Percentiles rank a stretch among this genome's conserved stretches.
These are phyloP conservation scores for Phytophthora syringae DNA, from an alignment of 352 stramenopile genomes.

Conservation along the genomic window DNA sequence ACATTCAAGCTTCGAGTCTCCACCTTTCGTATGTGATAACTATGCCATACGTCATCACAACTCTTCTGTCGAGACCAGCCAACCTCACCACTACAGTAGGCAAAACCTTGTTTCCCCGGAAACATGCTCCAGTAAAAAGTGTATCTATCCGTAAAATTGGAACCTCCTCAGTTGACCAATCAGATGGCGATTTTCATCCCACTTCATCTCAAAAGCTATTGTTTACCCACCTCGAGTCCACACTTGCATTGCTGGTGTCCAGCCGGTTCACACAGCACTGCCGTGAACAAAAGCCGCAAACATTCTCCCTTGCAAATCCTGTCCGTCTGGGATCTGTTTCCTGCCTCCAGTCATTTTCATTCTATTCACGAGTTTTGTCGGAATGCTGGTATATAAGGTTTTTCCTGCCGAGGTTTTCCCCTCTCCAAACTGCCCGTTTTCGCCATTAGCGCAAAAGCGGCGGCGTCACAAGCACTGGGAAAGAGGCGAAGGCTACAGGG, in stretches of 20 bases:
- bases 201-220: neutral
- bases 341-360: slow-evolving; percentile 7
- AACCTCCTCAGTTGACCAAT: slow-evolving; percentile 1
- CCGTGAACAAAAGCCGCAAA: neutral
- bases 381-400: slow-evolving; percentile 23
- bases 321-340: slow-evolving; percentile 12
- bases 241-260: too few relatives aligned
- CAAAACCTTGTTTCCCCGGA: too few relatives aligned
- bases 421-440: slow-evolving; percentile 14
- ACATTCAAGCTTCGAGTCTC: too few relatives aligned
- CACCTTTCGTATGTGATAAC: too few relatives aligned
- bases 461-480: slow-evolving; percentile 4
- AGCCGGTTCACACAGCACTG: neutral
- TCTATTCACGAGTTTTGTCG: neutral
- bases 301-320: too few relatives aligned
- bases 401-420: slow-evolving; percentile 15
- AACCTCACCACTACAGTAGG: too few relatives aligned
- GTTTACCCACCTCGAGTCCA: too few relatives aligned
- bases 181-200: slow-evolving; percentile 5
- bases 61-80: too few relatives aligned
- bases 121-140: too few relatives aligned
- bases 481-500: neutral
- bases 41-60: too few relatives aligned
- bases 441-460: slow-evolving; percentile 1
- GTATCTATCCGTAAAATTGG: neutral